A percentile compares a stretch with the other conserved stretches of the same genome.
Conservation (phyloP, 2,329 filamentous ascomycete species). For the Epichloe glyceriae region DNA sequence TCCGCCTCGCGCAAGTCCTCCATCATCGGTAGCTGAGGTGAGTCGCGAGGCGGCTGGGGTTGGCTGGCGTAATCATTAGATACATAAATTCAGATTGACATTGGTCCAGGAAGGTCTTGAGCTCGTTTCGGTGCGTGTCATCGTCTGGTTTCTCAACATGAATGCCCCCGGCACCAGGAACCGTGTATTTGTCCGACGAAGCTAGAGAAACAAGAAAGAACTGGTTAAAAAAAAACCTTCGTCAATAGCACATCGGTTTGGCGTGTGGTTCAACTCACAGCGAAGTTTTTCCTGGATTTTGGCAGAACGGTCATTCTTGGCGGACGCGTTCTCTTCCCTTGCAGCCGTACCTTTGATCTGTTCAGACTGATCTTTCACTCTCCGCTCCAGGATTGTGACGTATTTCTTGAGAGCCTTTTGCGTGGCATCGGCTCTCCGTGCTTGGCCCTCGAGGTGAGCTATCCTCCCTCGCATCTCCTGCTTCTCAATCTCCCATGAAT, state of each 20-base stretch:
- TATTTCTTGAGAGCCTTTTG: slow-evolving; percentile 87
- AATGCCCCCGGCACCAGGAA: slow-evolving; percentile 33
- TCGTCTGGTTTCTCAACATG: slow-evolving; percentile 36
- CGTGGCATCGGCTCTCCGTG: slow-evolving; percentile 71
- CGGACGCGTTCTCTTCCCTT: slow-evolving; percentile 27
- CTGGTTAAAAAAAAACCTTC: background rate
- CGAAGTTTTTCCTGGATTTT: slow-evolving; percentile 44
- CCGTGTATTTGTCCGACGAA: slow-evolving; percentile 27
- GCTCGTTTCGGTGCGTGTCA: slow-evolving; percentile 36
- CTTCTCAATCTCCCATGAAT: slow-evolving; percentile 97
- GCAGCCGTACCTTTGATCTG: slow-evolving; percentile 43
- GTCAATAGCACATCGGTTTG: background rate
- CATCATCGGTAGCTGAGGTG: slow-evolving; percentile 42
- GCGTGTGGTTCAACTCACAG: slow-evolving; percentile 24
- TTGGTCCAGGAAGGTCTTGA: slow-evolving; percentile 50
- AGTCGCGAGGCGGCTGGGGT: slow-evolving; percentile 51
- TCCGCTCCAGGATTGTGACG: slow-evolving; percentile 76
- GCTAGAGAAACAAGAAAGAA: slow-evolving; percentile 17
- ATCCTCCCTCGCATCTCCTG: slow-evolving; percentile 99
- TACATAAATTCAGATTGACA: slow-evolving; percentile 55
- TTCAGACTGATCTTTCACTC: slow-evolving; percentile 68
- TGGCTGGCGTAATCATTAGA: slow-evolving; percentile 54
- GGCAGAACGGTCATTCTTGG: slow-evolving; percentile 38
- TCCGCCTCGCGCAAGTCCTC: slow-evolving; percentile 47
- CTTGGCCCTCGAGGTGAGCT: slow-evolving; percentile 82